Percentiles rank a stretch among this genome's conserved stretches.
These are phyloP conservation scores for Coemansia sp. DNA, from an alignment of 192 early-diverging fungal species.

Conservation along the genomic window DNA sequence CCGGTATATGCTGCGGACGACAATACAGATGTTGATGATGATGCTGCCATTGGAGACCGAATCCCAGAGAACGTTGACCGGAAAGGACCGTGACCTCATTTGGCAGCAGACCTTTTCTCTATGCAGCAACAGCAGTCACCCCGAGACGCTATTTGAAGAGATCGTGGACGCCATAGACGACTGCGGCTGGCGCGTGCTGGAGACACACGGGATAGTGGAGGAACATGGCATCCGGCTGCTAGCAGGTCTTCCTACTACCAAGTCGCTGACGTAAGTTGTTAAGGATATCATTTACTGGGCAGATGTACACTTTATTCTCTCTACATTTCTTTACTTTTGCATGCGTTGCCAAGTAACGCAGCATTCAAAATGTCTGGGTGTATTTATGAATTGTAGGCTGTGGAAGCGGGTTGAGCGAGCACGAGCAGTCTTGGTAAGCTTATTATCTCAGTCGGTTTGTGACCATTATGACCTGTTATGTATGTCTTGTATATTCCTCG, in stretches of 20 bases:
- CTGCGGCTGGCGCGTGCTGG: constrained; percentile 33
- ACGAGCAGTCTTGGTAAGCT: constrained; percentile 44
- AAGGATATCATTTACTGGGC: background rate
- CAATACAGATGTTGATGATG: constrained; percentile 16
- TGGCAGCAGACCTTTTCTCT: constrained; percentile 34
- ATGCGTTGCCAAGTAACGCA: no score
- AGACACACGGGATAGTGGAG: constrained; percentile 19
- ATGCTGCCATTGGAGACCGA: constrained; percentile 4
- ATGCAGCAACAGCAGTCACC: constrained; percentile 20
- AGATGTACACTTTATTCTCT: background rate
- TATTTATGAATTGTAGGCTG: constrained; percentile 23
- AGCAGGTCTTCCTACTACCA: constrained; percentile 1
- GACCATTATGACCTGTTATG: background rate
- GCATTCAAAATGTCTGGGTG: background rate
- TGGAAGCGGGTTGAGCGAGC: constrained; percentile 27
- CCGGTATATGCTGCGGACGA: constrained; percentile 17
- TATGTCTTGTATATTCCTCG: background rate
- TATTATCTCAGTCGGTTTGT: background rate
- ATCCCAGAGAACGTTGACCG: background rate
- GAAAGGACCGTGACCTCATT: background rate
- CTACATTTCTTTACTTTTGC: background rate
- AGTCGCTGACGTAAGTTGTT: constrained; percentile 24
- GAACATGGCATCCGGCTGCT: constrained; percentile 18
- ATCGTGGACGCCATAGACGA: constrained; percentile 29
- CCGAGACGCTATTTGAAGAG: constrained; percentile 7